Evolutionary conservation across 2,329 filamentous ascomycete species (phyloP), one percentile per base, ranked within the genome.

Genomic region (Stemphylium lycopersici): DNA sequence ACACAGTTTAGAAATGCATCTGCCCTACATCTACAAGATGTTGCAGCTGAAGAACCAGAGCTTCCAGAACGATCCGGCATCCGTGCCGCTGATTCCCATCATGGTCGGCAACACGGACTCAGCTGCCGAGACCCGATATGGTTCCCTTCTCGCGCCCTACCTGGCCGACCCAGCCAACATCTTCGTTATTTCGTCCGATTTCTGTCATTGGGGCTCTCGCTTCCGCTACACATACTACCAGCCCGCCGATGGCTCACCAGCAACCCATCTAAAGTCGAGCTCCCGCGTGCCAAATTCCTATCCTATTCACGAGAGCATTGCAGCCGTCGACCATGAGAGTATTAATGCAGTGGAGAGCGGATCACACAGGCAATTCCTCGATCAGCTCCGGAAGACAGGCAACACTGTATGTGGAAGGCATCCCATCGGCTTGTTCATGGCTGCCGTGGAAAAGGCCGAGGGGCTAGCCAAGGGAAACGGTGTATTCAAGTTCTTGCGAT

Each of bases 351-450:
- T 98, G 36, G 87, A 93, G 71, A 87, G 86, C 2, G 93, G 93
- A 1, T 81, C 77, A 6, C 89, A 96, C 66, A 78, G 83, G 18
- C 78, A 75, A 0, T 98, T 97, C 73, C 79, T 90, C 13, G 79
- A 84, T 2, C 87, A 86, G 36, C 75, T 99, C 16, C 76, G 81
- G 47, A 77, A 84, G 32, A 98, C 93, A 0, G 85, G 85, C 12
- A 99, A 99, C 67, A 97, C 95, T 0, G 91, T 99, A 0, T 99
- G 95, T 69, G 95, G 95, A 3, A 83, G 93, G 43, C 95, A 99
- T 78, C 95, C 95, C 0, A 98, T 99, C 66, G 93, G 95, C 0
- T 88, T 98, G 3, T 84, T 90, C 33, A 92, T 99, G 91, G 91
- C 93, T 0, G 92, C 89, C 0, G 76, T 98, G 56, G 93, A 97